Evolutionary conservation across 2,329 filamentous ascomycete species (phyloP).

Genomic region (Colletotrichum musicola): DNA sequence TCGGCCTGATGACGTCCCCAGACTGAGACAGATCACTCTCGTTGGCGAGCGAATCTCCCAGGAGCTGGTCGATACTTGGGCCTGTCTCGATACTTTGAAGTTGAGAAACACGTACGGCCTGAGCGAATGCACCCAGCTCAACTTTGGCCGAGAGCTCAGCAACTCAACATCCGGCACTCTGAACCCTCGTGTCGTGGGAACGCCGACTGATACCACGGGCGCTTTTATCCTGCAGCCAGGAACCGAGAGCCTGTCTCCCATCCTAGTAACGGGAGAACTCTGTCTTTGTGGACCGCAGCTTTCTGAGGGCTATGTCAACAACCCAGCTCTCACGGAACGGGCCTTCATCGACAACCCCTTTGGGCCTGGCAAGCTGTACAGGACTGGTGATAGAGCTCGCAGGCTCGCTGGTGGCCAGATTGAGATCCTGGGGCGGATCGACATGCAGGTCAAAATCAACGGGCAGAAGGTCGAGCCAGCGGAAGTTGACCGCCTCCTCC

Average conservation of each 20-base stretch:
- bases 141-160: slow-evolving; percentile 27
- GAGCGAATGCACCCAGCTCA: slow-evolving; percentile 43
- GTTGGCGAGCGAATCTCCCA: slow-evolving; percentile 42
- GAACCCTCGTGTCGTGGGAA: slow-evolving; percentile 22
- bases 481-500: slow-evolving; percentile 44
- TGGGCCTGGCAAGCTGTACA: slow-evolving; percentile 36
- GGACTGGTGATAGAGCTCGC: slow-evolving; percentile 42
- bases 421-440: slow-evolving; percentile 44
- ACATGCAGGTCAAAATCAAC: slow-evolving; percentile 49
- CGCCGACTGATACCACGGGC: slow-evolving; percentile 16
- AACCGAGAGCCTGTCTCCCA: slow-evolving; percentile 33
- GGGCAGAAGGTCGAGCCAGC: slow-evolving; percentile 49
- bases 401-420: slow-evolving; percentile 43
- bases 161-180: not conserved
- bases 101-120: slow-evolving; percentile 45
- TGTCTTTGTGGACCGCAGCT: slow-evolving; percentile 39
- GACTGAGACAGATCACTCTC: slow-evolving; percentile 38
- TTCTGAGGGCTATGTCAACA: slow-evolving; percentile 11
- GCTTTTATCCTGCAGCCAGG: slow-evolving; percentile 40
- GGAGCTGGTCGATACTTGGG: slow-evolving; percentile 37
- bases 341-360: slow-evolving; percentile 17
- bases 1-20: not conserved
- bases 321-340: slow-evolving; percentile 2
- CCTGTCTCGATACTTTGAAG: not conserved
- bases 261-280: slow-evolving; percentile 41